Percentiles rank a stretch among this genome's conserved stretches.
phyloP scores from a whole-genome alignment of 768 basidiomycete species.

The Serendipita sp. region DNA sequence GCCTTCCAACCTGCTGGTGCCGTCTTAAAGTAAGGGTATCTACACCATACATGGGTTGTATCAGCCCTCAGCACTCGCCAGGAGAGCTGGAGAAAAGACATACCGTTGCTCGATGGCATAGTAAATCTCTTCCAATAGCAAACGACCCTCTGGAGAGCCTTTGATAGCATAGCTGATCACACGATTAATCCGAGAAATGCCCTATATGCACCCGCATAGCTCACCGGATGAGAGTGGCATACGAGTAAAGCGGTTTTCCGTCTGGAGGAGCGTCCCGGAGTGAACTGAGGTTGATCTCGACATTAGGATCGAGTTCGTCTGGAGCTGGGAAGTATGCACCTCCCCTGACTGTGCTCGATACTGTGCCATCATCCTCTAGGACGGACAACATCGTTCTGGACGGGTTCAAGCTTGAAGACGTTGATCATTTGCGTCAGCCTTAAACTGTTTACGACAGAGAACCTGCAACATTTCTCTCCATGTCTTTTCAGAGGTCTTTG shows the following conservation, averaged over 20 bases:
- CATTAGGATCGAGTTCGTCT: constrained; percentile 2
- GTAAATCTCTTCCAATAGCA: constrained; percentile 79
- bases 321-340: not conserved
- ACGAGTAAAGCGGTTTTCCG: constrained; percentile 81
- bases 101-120: constrained; percentile 47
- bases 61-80: not conserved
- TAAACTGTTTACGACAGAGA: too few species aligned
- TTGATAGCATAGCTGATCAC: constrained; percentile 67
- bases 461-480: too few species aligned
- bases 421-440: too few species aligned
- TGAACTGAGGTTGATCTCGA: constrained; percentile 61
- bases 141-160: constrained; percentile 72
- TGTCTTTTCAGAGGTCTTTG: too few species aligned
- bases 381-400: not conserved
- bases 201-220: constrained; percentile 17
- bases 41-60: not conserved
- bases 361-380: not conserved
- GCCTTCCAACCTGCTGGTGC: constrained; percentile 88
- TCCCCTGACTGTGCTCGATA: not conserved
- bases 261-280: constrained; percentile 76
- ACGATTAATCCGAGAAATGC: not conserved
- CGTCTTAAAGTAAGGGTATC: constrained; percentile 58
- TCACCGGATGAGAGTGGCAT: constrained; percentile 78
- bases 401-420: not conserved
- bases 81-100: too few species aligned